Evolutionary conservation across 345 rosid genomes (phyloP).

Genomic region (Populus euphratica): DNA sequence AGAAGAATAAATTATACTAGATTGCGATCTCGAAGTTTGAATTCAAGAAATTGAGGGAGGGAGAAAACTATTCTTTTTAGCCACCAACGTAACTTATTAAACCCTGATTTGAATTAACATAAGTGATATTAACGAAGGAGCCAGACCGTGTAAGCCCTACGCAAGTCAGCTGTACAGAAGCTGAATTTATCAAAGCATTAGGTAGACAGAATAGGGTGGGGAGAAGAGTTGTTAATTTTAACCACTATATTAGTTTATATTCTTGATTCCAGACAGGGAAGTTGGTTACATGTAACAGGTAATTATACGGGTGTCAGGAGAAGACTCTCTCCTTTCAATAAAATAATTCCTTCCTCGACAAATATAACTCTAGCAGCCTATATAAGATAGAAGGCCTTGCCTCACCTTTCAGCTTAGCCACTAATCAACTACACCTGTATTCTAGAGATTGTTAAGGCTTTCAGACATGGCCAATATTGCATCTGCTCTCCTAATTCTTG

Average conservation of each 20-base stretch:
- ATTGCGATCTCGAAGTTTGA: no score
- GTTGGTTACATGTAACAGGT: neutral
- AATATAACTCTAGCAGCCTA: neutral
- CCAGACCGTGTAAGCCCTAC: no score
- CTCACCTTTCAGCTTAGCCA: neutral
- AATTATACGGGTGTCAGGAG: neutral
- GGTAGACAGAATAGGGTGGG: constrained; percentile 8
- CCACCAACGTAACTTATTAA: no score
- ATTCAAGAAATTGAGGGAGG: no score
- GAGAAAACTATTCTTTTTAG: no score
- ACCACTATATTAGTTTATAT: neutral
- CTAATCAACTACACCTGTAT: neutral
- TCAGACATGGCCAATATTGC: constrained; percentile 18
- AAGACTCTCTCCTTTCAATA: neutral
- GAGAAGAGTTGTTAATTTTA: neutral
- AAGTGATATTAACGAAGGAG: no score
- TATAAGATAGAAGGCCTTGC: constrained; percentile 6
- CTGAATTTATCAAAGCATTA: constrained; percentile 6
- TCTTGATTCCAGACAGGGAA: constrained; percentile 2
- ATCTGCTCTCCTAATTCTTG: constrained; percentile 27
- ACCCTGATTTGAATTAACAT: no score
- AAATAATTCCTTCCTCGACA: neutral
- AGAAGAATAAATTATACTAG: no score
- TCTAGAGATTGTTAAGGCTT: neutral
- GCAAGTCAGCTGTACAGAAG: no score